A percentile compares a stretch with the other conserved stretches of the same genome.
Conservation (phyloP, 441 rosid genomes). For the Geranium incanum region DNA sequence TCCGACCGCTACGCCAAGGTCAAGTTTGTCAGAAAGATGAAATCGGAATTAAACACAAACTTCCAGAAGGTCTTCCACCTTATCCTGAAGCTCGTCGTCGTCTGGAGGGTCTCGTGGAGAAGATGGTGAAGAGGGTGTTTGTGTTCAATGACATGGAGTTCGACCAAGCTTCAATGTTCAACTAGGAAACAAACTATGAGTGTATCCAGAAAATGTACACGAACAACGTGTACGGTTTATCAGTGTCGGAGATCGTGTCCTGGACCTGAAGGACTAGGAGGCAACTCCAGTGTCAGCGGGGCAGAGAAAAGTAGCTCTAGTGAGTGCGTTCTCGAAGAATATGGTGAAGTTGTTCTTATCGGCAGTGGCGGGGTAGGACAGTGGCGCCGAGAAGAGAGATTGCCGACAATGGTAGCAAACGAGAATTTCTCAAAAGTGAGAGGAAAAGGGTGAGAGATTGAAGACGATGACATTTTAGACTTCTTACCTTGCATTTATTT, state of each 20-base stretch:
- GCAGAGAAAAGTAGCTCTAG: conserved; percentile 44
- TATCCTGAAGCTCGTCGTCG: conserved; percentile 34
- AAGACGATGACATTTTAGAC: too few species aligned
- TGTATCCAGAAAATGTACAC: conserved; percentile 33
- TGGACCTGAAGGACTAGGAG: conserved; percentile 55
- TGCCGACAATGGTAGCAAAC: too few species aligned
- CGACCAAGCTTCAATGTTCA: conserved; percentile 29
- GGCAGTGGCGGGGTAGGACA: conserved; percentile 11
- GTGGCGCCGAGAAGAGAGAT: conserved; percentile 20
- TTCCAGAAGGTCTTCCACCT: conserved; percentile 42
- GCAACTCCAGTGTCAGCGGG: conserved; percentile 42
- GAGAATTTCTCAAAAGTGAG: too few species aligned
- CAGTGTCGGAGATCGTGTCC: conserved; percentile 26
- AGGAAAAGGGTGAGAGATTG: too few species aligned
- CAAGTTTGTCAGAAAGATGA: conserved; percentile 27
- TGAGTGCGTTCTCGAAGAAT: conserved; percentile 58
- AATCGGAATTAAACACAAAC: conserved; percentile 30
- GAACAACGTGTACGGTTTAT: conserved; percentile 34
- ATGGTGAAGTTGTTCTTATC: conserved; percentile 41
- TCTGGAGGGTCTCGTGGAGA: conserved; percentile 28
- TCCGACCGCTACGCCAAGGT: conserved; percentile 28
- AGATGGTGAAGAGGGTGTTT: conserved; percentile 11
- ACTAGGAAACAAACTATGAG: conserved; percentile 42
- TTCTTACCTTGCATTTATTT: too few species aligned
- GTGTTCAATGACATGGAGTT: conserved; percentile 62